Evolutionary conservation across 495 filamentous ascomycete species (phyloP), one percentile per base, ranked within the genome.

Genomic region (Penicillium herquei): DNA sequence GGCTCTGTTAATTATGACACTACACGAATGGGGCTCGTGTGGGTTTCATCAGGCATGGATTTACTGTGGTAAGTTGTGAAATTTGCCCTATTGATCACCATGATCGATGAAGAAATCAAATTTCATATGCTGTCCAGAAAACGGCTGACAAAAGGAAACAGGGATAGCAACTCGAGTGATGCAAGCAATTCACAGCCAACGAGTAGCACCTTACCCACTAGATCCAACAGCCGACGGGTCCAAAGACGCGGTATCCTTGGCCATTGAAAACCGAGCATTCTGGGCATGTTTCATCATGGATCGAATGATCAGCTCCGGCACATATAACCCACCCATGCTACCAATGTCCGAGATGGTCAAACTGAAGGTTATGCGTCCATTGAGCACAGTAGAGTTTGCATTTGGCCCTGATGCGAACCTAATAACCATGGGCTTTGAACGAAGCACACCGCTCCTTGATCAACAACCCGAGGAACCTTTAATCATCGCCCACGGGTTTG

Each of bases 281-380:
- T 96, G 91, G 91, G 85, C 89, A 17, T 94, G 91, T 69, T 94
- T 93, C 59, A 67, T 91, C 40, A 92, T 94, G 88, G 91, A 96
- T 64, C 81, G 90, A 0, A 92, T 96, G 73, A 91, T 89, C 67
- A 92, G 89, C 11, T 93, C 89, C 4, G 91, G 91, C 9, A 92
- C 89, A 13, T 89, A 92, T 58, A 79, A 91, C 56, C 91, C 90
- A 3, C 57, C 55, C 2, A 58, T 61, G 53, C 52, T 64, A 33
- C 57, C 64, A 1, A 51, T 57, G 52, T 50, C 58, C 1, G 62
- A 64, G 21, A 64, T 63, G 49, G 52, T 56, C 18, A 55, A 58
- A 18, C 44, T 66, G 9, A 58, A 59, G 10, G 51, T 58, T 5
- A 41, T 47, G 9, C 53, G 57, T 39, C 64, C 64, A 17, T 45